These are phyloP conservation scores for Blastomyces emzantsi DNA, from an alignment of 2,329 filamentous ascomycete species.

Conservation along the genomic window DNA sequence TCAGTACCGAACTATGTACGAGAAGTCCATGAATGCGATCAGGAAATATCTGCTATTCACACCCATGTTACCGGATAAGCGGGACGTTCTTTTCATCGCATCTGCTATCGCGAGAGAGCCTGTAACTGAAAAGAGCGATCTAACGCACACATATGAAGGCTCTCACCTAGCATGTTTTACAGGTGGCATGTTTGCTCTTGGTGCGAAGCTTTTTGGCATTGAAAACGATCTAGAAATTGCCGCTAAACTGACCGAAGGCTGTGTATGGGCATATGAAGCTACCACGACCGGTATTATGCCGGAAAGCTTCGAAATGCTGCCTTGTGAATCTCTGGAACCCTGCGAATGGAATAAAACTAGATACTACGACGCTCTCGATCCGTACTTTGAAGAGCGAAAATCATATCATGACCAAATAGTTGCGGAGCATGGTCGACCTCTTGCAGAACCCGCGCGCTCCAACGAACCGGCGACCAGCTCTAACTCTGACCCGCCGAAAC, in stretches of 20 bases:
- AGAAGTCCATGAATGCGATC: conserved; percentile 56
- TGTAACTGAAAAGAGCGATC: conserved; percentile 20
- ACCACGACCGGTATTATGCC: conserved; percentile 48
- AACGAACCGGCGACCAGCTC: conserved; percentile 19
- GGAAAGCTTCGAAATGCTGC: conserved; percentile 37
- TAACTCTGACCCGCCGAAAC: conserved; percentile 17
- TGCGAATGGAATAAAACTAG: conserved; percentile 18
- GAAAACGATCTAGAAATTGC: conserved; percentile 43
- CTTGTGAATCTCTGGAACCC: conserved; percentile 27
- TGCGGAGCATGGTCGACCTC: conserved; percentile 4
- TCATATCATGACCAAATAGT: background rate
- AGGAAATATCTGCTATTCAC: conserved; percentile 67
- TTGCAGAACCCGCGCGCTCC: conserved; percentile 35
- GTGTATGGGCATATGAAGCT: conserved; percentile 47
- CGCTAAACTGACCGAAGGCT: conserved; percentile 45
- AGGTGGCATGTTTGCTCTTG: conserved; percentile 50
- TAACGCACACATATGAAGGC: conserved; percentile 33
- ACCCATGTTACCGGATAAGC: conserved; percentile 58
- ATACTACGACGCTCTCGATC: conserved; percentile 15
- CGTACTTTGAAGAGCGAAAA: conserved; percentile 13
- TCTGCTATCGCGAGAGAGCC: conserved; percentile 45
- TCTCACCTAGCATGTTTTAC: conserved; percentile 48
- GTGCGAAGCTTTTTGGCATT: conserved; percentile 44
- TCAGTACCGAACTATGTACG: conserved; percentile 60
- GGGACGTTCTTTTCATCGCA: conserved; percentile 61